Base-by-base conservation (phyloP, 441 rosid genomes). In the Adansonia rubrostipa region DNA sequence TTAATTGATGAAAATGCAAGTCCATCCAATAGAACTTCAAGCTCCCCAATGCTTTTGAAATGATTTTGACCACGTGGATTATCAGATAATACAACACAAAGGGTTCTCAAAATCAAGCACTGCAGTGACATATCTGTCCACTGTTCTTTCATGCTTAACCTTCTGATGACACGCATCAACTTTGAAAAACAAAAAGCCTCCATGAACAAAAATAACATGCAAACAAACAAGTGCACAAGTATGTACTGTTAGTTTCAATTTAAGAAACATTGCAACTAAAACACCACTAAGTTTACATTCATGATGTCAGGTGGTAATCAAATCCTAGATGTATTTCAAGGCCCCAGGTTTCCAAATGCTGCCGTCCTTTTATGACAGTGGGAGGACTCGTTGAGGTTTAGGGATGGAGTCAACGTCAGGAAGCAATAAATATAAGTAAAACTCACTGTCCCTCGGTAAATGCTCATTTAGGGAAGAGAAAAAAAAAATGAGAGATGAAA, bases 41-140 rank as follows among this genome's bases (percentile, higher is more conserved):
- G 91, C 81, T 93, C 97, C 80, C 97, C 97, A 36, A 92, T 91
- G 83, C 95, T 91, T 87, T 89, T 92, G 80, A 92, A 92, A 86
- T 89, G 97, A 82, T 86, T 92, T 83, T 92, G 97, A 87, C 95
- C 97, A 33, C 95, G 90, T 64, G 91, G 85, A 84, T 92, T 92
- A 74, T 87, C 88, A 48, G 77, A 85, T 73, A 92, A 86, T 60
- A 91, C 88, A 63, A 88, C 79, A 67, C 40, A 84, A 65, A 92
- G 90, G 73, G 91, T 80, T 82, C 88, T 89, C 87, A 92, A 79
- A 51, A 93, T 87, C 84, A 87, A 82, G 79, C 80, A 81, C 81
- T 90, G 92, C 79, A 92, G 91, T 78, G 85, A 81, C 78, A 89
- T 72, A 85, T 91, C 93, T 51, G 76, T 81, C 88, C 88, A 80